A percentile compares a stretch with the other conserved stretches of the same genome.
Conservation (phyloP, 179 eudicot genomes). For the Beta lomatogona region DNA sequence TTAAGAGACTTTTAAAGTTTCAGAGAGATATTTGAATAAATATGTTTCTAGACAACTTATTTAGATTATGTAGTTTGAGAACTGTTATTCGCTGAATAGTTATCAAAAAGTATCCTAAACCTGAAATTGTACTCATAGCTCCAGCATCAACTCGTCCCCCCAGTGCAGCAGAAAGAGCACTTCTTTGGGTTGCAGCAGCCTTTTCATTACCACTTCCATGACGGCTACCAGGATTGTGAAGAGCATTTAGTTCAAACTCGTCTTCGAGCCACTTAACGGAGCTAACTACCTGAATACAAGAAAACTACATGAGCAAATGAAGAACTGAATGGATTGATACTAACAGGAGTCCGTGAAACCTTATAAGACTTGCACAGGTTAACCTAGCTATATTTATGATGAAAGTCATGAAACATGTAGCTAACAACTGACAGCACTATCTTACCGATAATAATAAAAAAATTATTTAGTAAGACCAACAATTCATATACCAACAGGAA, state of each 20-base stretch:
- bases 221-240: conserved; percentile 97
- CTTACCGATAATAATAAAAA: not conserved
- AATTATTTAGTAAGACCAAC: not conserved
- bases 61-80: not conserved
- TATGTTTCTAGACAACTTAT: not conserved
- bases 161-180: conserved; percentile 95
- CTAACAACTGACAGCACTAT: not conserved
- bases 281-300: conserved; percentile 77
- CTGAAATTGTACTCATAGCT: conserved; percentile 95
- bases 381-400: not conserved
- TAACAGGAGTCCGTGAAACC: not conserved
- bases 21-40: not conserved
- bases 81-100: not conserved
- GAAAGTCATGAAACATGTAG: not conserved
- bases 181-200: conserved; percentile 87
- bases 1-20: not conserved
- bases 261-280: conserved; percentile 99
- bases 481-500: not conserved
- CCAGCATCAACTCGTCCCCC: conserved; percentile 96
- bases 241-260: conserved; percentile 99
- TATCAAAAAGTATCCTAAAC: conserved; percentile 32
- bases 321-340: not conserved
- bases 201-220: conserved; percentile 94
- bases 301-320: not conserved
- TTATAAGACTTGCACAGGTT: not conserved